Base-by-base conservation (phyloP, 495 filamentous ascomycete genomes). In the Articulospora tetracladia region DNA sequence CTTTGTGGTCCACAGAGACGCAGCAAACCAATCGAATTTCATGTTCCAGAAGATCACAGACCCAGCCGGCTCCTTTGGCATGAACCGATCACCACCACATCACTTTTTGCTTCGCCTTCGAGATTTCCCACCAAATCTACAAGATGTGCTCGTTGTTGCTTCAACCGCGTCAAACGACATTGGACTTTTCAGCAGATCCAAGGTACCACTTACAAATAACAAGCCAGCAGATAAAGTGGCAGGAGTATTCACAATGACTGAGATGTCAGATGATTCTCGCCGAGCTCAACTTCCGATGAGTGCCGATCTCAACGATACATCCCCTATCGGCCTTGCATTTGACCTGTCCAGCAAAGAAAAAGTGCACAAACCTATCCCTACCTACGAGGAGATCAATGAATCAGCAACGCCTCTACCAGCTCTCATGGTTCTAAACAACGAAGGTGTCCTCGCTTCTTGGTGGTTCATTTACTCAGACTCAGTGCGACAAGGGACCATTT, bases 391-490 rank as follows among this genome's bases (percentile, higher is more conserved):
- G 54, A 87, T 92, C 49, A 72, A 83, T 13, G 83, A 93, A 55
- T 93, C 92, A 1, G 80, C 84, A 13, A 87, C 86, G 1, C 94
- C 95, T 17, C 70, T 97, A n/a, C 95, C 95, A 1, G 91, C 87
- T 1, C 71, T 96, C 15, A 84, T 95, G 77, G 81, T 93, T 30
- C 79, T 99, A 2, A 98, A 94, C 60, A 84, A 96, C 68, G 91
- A 97, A 64, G 94, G 94, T 27, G 76, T 95, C 11, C 77, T 99
- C 8, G 81, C 80, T 23, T 77, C 86, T 20, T 99, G 95, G 95
- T 96, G 92, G 86, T 74, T 97, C 52, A 77, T 97, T 36, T 97
- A 97, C 69, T 82, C 86, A 34, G 92, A 96, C 26, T 88, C 95
- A 1, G 85, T 99, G 56, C 80, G 86, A 51, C 77, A 86, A 64